Evolutionary conservation across 169 alveolate species (phyloP).

Genomic region (Plasmodium billcollinsi): DNA sequence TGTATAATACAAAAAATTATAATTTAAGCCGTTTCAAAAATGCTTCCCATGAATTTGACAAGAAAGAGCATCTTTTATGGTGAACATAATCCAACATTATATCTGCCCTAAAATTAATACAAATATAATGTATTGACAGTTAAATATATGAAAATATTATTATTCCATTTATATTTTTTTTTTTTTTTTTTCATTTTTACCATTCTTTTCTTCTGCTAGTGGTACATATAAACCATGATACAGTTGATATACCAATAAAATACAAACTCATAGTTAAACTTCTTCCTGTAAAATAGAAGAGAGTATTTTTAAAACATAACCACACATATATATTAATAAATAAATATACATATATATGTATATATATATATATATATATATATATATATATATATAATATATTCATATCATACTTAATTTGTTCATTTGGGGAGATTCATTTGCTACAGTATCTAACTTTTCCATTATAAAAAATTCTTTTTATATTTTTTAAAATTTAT

Average conservation of each 20-base stretch:
- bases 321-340: no score
- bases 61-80: slow-evolving; percentile 76
- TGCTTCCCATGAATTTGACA: slow-evolving; percentile 52
- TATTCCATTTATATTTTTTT: background rate
- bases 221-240: slow-evolving; percentile 62
- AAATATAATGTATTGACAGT: background rate
- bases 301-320: background rate
- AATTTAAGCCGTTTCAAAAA: slow-evolving; percentile 58
- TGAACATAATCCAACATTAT: slow-evolving; percentile 75
- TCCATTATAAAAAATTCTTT: no score
- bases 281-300: slow-evolving; percentile 38
- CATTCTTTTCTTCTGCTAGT: slow-evolving; percentile 74
- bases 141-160: background rate
- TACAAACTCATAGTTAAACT: slow-evolving; percentile 62
- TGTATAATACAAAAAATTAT: background rate
- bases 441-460: background rate
- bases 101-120: slow-evolving; percentile 53
- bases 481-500: no score
- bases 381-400: slow-evolving; percentile 11
- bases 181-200: slow-evolving; percentile 7
- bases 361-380: background rate
- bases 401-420: slow-evolving; percentile 34
- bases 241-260: slow-evolving; percentile 52
- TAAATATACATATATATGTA: background rate
- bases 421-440: slow-evolving; percentile 23